Evolutionary conservation across 2,329 filamentous ascomycete genomes (phyloP), one percentile per base, ranked within the genome.

Genomic region (Epichloe scottii): DNA sequence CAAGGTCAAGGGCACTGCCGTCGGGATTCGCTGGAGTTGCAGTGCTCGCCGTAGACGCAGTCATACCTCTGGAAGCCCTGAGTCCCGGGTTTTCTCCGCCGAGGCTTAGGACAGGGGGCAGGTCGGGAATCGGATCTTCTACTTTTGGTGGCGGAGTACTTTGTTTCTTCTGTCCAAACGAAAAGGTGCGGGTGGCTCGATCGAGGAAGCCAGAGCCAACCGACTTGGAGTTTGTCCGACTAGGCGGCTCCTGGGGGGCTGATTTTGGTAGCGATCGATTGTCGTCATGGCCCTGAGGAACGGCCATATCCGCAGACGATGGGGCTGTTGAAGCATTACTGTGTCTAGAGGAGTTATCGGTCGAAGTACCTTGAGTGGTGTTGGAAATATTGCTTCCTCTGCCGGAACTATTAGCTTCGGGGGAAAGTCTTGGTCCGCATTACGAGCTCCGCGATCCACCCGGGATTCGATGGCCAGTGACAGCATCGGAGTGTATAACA

Each of bases 311-410:
- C 48, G 77, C 72, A 3, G 78, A 81, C 3, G 78, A 82, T 12
- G 78, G 77, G 37, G 78, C 71, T 38, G 78, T 81, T n/a, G 78
- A 81, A 49, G 72, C 75, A 64, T 79, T 79, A 63, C 78, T 81
- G 62, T 81, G 76, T 60, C 78, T 74, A 47, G 78, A 82, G 35
- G 78, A 81, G 58, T 76, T 77, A 63, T 81, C 78, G 56, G 74
- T 76, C 49, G 76, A 79, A 48, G 72, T 72, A 53, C 76, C 76
- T 64, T 81, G 78, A 53, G 78, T 81, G 38, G 75, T 79, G 63
- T 79, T 81, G 58, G 78, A 81, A 42, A 77, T 75, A 57, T 76
- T 77, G 67, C 77, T 81, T 63, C 75, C 76, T 60, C 76, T 80
- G 62, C 58, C 62, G 56, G 1, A 62, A 61, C 62, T 65, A 63